Base-by-base conservation (phyloP, 331 rosid genomes). In the Malus hybrid region DNA sequence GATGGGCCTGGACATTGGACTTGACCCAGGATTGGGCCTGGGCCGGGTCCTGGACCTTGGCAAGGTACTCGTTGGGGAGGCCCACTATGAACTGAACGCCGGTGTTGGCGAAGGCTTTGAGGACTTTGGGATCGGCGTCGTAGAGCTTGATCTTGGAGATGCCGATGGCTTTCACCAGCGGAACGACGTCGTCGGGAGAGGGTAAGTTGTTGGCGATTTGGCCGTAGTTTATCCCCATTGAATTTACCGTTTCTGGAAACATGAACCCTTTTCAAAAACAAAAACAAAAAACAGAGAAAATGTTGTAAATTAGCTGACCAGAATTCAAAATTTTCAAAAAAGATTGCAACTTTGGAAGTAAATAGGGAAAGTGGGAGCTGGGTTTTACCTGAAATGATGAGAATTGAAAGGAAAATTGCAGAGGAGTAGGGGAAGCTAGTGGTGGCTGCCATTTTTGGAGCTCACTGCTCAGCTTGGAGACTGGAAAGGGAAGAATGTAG, bases 131-230 rank as follows among this genome's bases (percentile, higher is more conserved):
- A 76, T 93, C 92, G 24, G 98, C 93, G 78, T 95, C 98, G 88
- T 95, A 95, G 2, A 95, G 97, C 81, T 95, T 95, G 67, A 95
- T 88, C 52, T 88, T 95, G 0, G 99, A 80, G 24, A 88, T 96
- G 5, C 99, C 99, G 64, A 92, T 82, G 54, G 93, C 85, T 50
- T 89, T 92, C 9, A 91, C 90, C 10, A 95, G 72, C 7, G 91
- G 80, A 39, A 88, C 85, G 5, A 84, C 99, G 9, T 83, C 80
- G 9, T 88, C 87, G 10, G 96, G 94, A 0, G 87, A 22, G 0
- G 97, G 99, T 27, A 95, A 84, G 69, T 95, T 95, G 93, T 90
- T 89, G 2, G 91, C 98, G 14, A 95, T 92, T 83, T 92, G 99
- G 11, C 99, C 98, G 75, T 95, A 95, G 88, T 95, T 95, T 18